These are phyloP conservation scores for Plectosphaerella sp. DNA, from an alignment of 2,329 filamentous ascomycete genomes.

Conservation along the genomic window DNA sequence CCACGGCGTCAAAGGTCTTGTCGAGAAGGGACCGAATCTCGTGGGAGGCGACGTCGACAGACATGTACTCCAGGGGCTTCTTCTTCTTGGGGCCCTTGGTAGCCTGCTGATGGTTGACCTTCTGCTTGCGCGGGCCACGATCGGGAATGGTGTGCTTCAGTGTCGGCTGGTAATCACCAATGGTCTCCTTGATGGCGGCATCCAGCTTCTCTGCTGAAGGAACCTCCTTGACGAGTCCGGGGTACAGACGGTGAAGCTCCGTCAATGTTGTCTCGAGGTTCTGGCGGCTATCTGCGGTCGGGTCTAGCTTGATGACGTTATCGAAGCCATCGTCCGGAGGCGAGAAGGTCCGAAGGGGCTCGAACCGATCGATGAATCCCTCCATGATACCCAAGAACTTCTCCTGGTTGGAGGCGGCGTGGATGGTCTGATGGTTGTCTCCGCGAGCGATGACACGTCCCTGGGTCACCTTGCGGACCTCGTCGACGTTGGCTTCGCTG, in stretches of 20 bases:
- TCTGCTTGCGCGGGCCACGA: constrained; percentile 36
- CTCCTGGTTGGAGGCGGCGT: constrained; percentile 66
- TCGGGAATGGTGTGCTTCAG: constrained; percentile 71
- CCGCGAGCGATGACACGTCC: constrained; percentile 78
- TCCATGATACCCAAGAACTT: constrained; percentile 93
- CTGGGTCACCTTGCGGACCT: constrained; percentile 70
- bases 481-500: constrained; percentile 67
- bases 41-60: constrained; percentile 38
- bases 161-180: constrained; percentile 73
- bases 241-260: constrained; percentile 71
- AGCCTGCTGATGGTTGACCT: constrained; percentile 23
- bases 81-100: constrained; percentile 34
- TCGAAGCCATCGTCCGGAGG: constrained; percentile 82
- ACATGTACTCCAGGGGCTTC: constrained; percentile 53
- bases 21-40: constrained; percentile 56
- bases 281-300: constrained; percentile 68
- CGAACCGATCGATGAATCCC: constrained; percentile 82
- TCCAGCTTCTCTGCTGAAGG: constrained; percentile 74
- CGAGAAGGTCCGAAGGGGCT: constrained; percentile 63
- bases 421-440: constrained; percentile 97
- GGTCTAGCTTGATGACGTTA: constrained; percentile 77
- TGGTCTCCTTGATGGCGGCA: constrained; percentile 68
- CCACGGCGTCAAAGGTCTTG: constrained; percentile 55
- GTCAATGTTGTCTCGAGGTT: constrained; percentile 80
- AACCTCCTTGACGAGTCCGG: constrained; percentile 66